Base-by-base conservation (phyloP, 73 alveolate genomes). In the Paramecium sonneborni region DNA sequence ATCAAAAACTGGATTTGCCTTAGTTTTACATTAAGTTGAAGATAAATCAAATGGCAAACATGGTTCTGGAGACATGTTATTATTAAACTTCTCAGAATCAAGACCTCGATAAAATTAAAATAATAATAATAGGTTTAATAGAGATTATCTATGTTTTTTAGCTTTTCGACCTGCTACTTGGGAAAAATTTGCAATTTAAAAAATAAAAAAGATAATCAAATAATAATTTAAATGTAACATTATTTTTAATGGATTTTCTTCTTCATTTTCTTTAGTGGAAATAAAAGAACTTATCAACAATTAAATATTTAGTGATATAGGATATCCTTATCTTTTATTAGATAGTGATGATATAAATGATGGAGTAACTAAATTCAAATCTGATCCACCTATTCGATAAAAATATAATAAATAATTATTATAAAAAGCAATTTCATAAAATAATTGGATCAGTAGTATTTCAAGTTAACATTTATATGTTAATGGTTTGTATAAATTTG, bases 301-400 rank as follows among this genome's bases (percentile, higher is more conserved):
- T 11, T 67, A 67, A 34, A n/a, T 67, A 2, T 67, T 32, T 34
- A 67, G 85, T 67, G 85, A 67, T 15, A 30, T 67, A 2, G 46
- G 85, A 30, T 67, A 67, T 67, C 85, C 85, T 26, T 34, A 67
- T 5, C 46, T 67, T 6, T 26, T 67, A 67, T 32, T 67, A 14
- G 85, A 67, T 67, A 30, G 52, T 14, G 85, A 67, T 67, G 39
- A 67, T 15, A 67, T 67, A 28, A 12, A 14, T 3, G 85, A 67
- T 32, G 85, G 85, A 14, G 39, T 32, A 0, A 67, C 85, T 67
- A 67, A 30, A 67, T 67, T 6, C 46, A 67, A 67, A 67, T 67
- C 85, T 24, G 85, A 67, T 67, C 85, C 85, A 15, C 85, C 85
- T 12, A 67, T 67, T 34, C 7, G 85, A 67, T 24, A 67, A 34